Evolutionary conservation across 768 basidiomycete genomes (phyloP).

Genomic region (Arthromyces matolae): DNA sequence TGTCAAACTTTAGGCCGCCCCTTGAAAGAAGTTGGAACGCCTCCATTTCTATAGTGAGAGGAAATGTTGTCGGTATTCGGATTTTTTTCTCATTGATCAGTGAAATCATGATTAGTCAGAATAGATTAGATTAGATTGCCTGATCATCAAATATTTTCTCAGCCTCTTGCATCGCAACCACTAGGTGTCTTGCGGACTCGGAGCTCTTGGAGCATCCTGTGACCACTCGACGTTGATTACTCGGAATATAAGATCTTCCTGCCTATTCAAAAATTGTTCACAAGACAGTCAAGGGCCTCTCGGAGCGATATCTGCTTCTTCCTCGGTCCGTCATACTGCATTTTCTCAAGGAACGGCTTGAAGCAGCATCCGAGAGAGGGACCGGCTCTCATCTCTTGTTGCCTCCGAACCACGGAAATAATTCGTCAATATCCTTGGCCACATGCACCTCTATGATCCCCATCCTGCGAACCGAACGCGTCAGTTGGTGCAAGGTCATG

Average conservation of each 20-base stretch:
- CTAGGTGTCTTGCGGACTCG: background rate
- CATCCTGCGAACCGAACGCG: no score
- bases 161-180: background rate
- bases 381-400: no score
- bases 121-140: conserved; percentile 11
- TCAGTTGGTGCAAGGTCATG: no score
- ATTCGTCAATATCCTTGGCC: background rate
- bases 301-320: background rate
- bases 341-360: no score
- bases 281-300: background rate
- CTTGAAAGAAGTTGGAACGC: conserved; percentile 88
- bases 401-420: background rate
- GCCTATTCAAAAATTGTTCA: background rate
- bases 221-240: no score
- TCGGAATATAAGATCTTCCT: background rate
- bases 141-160: background rate
- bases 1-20: conserved; percentile 82
- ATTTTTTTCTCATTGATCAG: no score
- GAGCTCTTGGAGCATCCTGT: no score
- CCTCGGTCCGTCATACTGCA: conserved; percentile 5
- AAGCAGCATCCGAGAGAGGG: no score
- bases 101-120: no score
- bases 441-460: background rate
- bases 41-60: no score
- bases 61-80: no score